Conservation (phyloP, 306 rosid species). For the Medicago arabica region DNA sequence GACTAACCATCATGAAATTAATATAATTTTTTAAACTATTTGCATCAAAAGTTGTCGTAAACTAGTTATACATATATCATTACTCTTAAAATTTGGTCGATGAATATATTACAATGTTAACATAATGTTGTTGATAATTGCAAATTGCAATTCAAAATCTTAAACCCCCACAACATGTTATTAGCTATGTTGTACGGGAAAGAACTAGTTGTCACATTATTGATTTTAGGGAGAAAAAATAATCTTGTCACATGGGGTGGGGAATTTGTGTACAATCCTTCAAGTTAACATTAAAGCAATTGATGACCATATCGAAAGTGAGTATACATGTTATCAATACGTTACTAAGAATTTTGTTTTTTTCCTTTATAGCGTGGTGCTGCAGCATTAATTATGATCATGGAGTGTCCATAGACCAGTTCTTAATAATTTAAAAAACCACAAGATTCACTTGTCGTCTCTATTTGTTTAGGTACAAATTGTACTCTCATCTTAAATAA, state of each 20-base stretch:
- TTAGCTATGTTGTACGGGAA: constrained; percentile 1
- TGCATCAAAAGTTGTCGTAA: not conserved
- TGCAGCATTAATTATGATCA: constrained; percentile 46
- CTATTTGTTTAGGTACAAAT: constrained; percentile 27
- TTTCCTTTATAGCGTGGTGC: constrained; percentile 43
- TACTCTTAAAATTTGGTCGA: too few species aligned
- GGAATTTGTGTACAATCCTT: constrained; percentile 39
- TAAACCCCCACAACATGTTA: constrained; percentile 22
- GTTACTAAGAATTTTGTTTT: constrained; percentile 47
- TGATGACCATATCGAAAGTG: constrained; percentile 41
- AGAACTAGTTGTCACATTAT: constrained; percentile 20
- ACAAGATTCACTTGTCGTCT: constrained; percentile 33
- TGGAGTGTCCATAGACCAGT: constrained; percentile 46
- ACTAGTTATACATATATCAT: too few species aligned
- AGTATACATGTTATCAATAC: constrained; percentile 24
- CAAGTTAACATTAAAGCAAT: constrained; percentile 34
- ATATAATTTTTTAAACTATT: too few species aligned
- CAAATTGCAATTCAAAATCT: not conserved
- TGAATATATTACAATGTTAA: too few species aligned
- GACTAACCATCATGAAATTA: constrained; percentile 36
- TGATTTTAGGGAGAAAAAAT: constrained; percentile 27
- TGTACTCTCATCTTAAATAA: constrained; percentile 30
- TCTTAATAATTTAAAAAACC: constrained; percentile 11
- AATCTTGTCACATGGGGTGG: constrained; percentile 46
- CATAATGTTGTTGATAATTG: not conserved